Conservation (phyloP, 495 filamentous ascomycete genomes). For the Daldinia decipiens region DNA sequence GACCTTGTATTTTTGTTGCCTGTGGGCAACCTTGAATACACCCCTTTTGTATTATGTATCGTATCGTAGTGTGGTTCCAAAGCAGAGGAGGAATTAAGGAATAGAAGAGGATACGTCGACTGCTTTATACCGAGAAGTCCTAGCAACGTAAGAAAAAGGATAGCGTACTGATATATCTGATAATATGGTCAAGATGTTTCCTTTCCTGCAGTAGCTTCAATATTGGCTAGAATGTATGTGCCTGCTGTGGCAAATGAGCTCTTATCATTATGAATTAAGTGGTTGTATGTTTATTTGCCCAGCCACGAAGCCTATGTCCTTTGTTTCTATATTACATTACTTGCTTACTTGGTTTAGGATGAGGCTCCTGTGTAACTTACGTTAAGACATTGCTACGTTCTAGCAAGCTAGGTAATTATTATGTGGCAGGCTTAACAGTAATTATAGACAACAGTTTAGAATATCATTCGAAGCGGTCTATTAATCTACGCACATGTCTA, state of each 20-base stretch:
- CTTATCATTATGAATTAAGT: background rate
- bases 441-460: background rate
- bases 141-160: background rate
- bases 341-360: background rate
- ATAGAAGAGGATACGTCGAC: too few relatives aligned
- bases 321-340: background rate
- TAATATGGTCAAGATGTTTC: background rate
- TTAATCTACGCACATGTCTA: background rate
- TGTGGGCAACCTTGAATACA: background rate
- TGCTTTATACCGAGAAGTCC: background rate
- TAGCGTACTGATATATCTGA: background rate
- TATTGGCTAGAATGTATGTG: background rate
- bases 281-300: background rate
- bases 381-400: background rate
- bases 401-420: background rate
- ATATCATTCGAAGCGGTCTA: background rate
- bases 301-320: background rate
- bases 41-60: background rate
- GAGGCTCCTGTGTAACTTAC: background rate
- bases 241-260: background rate
- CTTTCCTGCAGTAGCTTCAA: background rate
- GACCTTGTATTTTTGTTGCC: background rate
- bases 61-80: background rate
- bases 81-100: background rate
- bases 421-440: background rate